Evolutionary conservation across 2,329 filamentous ascomycete species (phyloP).

Genomic region (Pseudogymnoascus sp.): DNA sequence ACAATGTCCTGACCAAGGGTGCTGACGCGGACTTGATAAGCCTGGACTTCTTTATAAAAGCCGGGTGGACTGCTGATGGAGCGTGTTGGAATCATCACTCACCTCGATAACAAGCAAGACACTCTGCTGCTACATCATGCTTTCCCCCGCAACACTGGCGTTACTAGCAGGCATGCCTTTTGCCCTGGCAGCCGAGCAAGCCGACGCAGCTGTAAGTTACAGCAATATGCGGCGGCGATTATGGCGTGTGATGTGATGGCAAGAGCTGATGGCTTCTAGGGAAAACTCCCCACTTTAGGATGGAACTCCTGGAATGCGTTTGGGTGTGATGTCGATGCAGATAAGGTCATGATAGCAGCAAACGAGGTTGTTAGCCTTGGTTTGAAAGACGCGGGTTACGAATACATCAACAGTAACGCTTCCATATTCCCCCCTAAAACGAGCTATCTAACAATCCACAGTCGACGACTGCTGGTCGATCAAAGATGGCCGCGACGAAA

Average conservation of each 20-base stretch:
- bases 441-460: conserved; percentile 9
- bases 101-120: background rate
- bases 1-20: background rate
- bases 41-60: background rate
- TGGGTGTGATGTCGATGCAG: conserved; percentile 40
- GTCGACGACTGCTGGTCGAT: conserved; percentile 55
- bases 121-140: background rate
- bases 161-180: background rate
- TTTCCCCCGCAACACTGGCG: background rate
- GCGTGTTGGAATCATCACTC: background rate
- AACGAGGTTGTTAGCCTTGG: conserved; percentile 39
- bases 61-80: background rate
- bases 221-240: background rate
- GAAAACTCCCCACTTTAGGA: conserved; percentile 26
- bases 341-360: conserved; percentile 38
- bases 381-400: conserved; percentile 43
- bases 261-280: conserved; percentile 10
- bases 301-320: conserved; percentile 49
- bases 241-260: background rate
- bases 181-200: background rate
- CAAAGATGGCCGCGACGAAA: conserved; percentile 34
- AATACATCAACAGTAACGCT: conserved; percentile 41
- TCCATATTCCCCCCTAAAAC: background rate
- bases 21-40: background rate
- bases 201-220: background rate